These are phyloP conservation scores for Lasiosphaeria ovina DNA, from an alignment of 495 filamentous ascomycete genomes.

Conservation along the genomic window DNA sequence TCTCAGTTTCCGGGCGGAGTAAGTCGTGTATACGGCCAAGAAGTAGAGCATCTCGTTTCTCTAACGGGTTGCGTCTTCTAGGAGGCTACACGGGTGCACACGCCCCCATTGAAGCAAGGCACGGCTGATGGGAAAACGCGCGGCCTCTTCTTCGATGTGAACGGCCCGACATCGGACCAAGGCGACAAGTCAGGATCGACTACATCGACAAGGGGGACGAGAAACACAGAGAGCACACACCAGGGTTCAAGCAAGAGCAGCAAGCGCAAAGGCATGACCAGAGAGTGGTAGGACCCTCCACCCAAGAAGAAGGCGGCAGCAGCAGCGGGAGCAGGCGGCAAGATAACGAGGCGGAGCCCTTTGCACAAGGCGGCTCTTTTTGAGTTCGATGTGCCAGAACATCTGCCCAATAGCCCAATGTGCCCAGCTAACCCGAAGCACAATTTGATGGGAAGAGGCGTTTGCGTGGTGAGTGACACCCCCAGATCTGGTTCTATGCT, in stretches of 20 bases:
- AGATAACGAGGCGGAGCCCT: not conserved
- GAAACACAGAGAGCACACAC: not conserved
- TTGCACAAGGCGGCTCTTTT: conserved; percentile 33
- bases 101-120: conserved; percentile 43
- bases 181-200: conserved; percentile 13
- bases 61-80: conserved; percentile 18
- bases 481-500: not conserved
- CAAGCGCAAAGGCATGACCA: not conserved
- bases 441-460: conserved; percentile 50
- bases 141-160: conserved; percentile 52
- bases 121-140: conserved; percentile 31
- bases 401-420: conserved; percentile 61
- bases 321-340: not conserved
- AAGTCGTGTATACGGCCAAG: not conserved
- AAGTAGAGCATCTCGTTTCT: not conserved
- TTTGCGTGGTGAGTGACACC: conserved; percentile 47
- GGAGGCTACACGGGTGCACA: conserved; percentile 48
- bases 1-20: conserved; percentile 27
- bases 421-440: conserved; percentile 59
- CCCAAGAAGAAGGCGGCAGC: conserved; percentile 6
- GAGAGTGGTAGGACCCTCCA: conserved; percentile 23
- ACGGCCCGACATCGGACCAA: conserved; percentile 12
- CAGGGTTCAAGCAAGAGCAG: conserved; percentile 5
- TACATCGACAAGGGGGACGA: conserved; percentile 9
- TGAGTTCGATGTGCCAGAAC: conserved; percentile 60